Conservation (phyloP, 352 stramenopile species). For the Globisporangium mamillatum region DNA sequence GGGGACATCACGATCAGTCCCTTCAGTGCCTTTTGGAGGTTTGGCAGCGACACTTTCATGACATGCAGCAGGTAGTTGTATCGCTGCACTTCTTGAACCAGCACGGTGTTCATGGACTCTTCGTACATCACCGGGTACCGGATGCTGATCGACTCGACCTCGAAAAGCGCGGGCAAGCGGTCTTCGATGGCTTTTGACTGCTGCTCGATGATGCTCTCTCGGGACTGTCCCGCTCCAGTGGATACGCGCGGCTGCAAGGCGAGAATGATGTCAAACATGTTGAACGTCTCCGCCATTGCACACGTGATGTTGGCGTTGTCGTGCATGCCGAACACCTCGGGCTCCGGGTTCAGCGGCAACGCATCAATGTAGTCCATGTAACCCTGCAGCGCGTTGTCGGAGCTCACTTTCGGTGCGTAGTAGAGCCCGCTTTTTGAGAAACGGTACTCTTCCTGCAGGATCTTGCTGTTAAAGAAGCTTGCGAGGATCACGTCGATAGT, state of each 20-base stretch:
- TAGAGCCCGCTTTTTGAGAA: conserved; percentile 79
- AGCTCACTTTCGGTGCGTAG: conserved; percentile 57
- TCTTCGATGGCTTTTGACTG: conserved; percentile 83
- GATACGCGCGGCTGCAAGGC: conserved; percentile 84
- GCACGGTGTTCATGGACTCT: conserved; percentile 91
- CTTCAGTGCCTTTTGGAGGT: conserved; percentile 87
- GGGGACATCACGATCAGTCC: conserved; percentile 22
- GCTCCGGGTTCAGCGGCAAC: conserved; percentile 86
- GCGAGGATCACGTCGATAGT: conserved; percentile 84
- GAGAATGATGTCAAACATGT: conserved; percentile 86
- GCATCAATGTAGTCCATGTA: conserved; percentile 89
- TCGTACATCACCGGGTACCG: conserved; percentile 86
- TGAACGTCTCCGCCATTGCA: conserved; percentile 88
- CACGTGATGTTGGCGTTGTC: conserved; percentile 94
- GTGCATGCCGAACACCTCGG: conserved; percentile 94
- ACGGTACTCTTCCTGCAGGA: conserved; percentile 60
- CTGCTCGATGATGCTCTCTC: conserved; percentile 87
- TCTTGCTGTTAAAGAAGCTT: conserved; percentile 73
- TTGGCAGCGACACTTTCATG: conserved; percentile 82
- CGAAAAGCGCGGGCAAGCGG: conserved; percentile 68
- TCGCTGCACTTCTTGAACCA: conserved; percentile 90
- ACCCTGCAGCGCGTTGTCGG: conserved; percentile 60
- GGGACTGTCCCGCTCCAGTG: conserved; percentile 67
- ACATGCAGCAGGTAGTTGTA: conserved; percentile 86
- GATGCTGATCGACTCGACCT: conserved; percentile 84